Evolutionary conservation across 75 land plant species (phyloP), one percentile per base, ranked within the genome.

Genomic region (Isoetes taiwanensis): DNA sequence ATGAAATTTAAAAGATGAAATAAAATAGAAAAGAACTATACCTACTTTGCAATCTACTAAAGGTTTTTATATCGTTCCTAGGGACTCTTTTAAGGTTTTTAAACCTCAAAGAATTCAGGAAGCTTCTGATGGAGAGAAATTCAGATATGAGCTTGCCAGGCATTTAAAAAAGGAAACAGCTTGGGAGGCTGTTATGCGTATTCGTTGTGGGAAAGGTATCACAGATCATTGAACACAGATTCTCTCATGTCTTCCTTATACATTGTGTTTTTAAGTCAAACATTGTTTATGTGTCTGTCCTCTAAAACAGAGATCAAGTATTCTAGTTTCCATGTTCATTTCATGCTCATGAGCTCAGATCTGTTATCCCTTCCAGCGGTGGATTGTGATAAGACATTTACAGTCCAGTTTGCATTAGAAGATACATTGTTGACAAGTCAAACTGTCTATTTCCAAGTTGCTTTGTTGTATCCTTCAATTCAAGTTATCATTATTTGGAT

Each of bases 141-240:
- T 88, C 58, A 76, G 58, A 25, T 72, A 85, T 70, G 99, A 94
- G 28, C 74, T 94, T 46, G 52, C 77, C 14, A 80, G 99, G 59
- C 90, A 94, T 58, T 81, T 94, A 12, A 79, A 86, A 0, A 88
- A 96, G 63, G 96, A 94, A 54, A 88, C 96, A 54, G 99, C 86
- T 31, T 94, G 99, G 99, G 99, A 94, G 70, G 83, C 99, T 69
- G 99, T 94, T 1, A 68, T 94, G 76, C 83, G 99, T 32, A 72
- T 94, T 61, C 72, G 99, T 50, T 94, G 99, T 66, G 96, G 99
- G 41, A 94, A 89, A 89, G 95, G 98, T 87, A 54, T 27, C n/a
- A 38, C 14, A 8, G 8, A 34, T 46, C 23, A 42, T 64, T 10
- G 24, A 32, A 3, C 40, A 43, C 25, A 56, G 43, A 26, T 32